Evolutionary conservation across 768 basidiomycete species (phyloP), one percentile per base, ranked within the genome.

Genomic region (Mycena maculata): DNA sequence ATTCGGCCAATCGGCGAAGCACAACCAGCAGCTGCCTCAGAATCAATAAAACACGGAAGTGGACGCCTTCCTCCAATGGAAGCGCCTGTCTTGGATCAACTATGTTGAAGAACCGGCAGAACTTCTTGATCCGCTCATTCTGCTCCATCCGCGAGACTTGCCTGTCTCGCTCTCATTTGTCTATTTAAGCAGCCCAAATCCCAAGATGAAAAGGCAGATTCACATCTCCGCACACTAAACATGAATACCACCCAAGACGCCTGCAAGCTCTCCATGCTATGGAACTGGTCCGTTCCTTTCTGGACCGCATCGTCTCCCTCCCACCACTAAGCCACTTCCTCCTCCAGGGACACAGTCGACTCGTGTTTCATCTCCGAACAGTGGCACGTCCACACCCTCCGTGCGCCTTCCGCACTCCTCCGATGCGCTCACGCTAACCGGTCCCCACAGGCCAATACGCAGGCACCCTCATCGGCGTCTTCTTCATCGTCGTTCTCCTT

Each of bases 211-310:
- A n/a, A n/a, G n/a, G n/a, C 16, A 9, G 2, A 33, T 30, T 2
- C 23, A 42, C 27, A 18, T 33, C 25, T 25, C 30, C n/a, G n/a
- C n/a, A n/a, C n/a, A n/a, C n/a, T n/a, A 33, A 58, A 47, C 13
- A 68, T 68, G 66, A 47, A 27, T 55, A 16, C 55, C 33, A 6
- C 44, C 3, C 10, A 38, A 15, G 13, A 57, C 4, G 22, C 49
- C 30, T 71, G 69, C 58, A 60, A 64, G 28, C 33, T 65, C 10
- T 63, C 67, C 49, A 68, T 71, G 70, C 47, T 63, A 12, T 66
- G 70, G 63, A 69, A 71, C 50, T 65, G 70, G 70, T 64, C 22
- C 9, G 18, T 41, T n/a, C 1, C 53, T n/a, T n/a, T n/a, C n/a
- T n/a, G n/a, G n/a, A n/a, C n/a, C n/a, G n/a, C n/a, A n/a, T n/a